phyloP scores from a whole-genome alignment of 169 alveolate species.

The Pseudocohnilembus persalinus region DNA sequence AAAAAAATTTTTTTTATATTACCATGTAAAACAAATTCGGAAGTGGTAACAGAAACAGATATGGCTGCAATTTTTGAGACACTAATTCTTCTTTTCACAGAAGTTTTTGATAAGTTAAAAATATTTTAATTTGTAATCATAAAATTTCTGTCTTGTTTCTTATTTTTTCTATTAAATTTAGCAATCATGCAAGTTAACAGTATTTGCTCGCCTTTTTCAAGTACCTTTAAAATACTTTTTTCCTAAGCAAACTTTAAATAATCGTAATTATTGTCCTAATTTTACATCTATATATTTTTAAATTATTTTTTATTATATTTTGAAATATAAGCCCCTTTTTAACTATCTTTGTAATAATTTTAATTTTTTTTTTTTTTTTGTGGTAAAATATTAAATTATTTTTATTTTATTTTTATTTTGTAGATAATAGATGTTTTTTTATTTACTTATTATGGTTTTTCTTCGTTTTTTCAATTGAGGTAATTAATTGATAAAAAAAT shows the following conservation, averaged over 20 bases:
- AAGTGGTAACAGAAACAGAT: constrained; percentile 24
- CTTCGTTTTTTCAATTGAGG: no score
- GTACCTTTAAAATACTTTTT: constrained; percentile 23
- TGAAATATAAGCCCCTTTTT: no score
- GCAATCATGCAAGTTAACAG: constrained; percentile 22
- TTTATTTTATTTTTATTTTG: no score
- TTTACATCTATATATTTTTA: neutral
- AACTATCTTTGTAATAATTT: no score
- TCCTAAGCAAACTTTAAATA: constrained; percentile 28
- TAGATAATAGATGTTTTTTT: no score
- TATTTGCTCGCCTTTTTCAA: constrained; percentile 33
- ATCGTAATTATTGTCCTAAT: constrained; percentile 17
- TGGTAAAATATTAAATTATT: no score
- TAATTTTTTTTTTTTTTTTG: no score
- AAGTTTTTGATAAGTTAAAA: constrained; percentile 29
- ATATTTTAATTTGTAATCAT: constrained; percentile 29
- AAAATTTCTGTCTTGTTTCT: constrained; percentile 36
- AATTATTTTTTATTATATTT: neutral
- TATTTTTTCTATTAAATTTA: constrained; percentile 41
- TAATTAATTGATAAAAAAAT: no score
- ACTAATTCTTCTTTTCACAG: constrained; percentile 38
- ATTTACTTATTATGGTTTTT: no score
- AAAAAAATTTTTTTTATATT: no score
- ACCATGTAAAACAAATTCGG: constrained; percentile 41
- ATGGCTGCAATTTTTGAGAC: constrained; percentile 29